Evolutionary conservation across 352 stramenopile species (phyloP).

Genomic region (Phytophthora constricta): DNA sequence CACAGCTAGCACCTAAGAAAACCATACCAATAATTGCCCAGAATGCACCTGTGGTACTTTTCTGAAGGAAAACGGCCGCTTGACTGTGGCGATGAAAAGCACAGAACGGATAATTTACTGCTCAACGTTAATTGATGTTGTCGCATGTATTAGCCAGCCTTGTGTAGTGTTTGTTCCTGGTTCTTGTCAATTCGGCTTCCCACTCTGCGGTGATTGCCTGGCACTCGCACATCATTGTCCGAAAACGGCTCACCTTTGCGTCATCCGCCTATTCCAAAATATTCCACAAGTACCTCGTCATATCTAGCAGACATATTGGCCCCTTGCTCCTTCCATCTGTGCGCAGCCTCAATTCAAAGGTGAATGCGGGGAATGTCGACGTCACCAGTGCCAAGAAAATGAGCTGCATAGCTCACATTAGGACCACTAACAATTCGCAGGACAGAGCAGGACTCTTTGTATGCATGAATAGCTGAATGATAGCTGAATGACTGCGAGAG

Average conservation of each 20-base stretch:
- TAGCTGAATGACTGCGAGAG: no score
- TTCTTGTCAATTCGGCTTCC: background rate
- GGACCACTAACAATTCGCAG: background rate
- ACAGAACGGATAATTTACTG: no score
- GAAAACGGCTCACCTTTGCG: conserved; percentile 75
- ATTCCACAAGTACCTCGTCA: conserved; percentile 46
- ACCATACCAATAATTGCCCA: no score
- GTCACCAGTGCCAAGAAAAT: background rate
- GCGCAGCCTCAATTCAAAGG: background rate
- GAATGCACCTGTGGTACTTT: no score
- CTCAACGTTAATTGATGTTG: background rate
- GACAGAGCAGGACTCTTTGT: no score
- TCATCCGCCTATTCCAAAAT: conserved; percentile 50
- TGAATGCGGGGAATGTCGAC: background rate
- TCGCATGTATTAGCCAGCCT: background rate
- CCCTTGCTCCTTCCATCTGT: background rate
- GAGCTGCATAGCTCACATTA: background rate
- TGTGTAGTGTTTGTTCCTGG: background rate
- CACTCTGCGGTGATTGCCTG: conserved; percentile 72
- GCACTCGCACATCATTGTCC: conserved; percentile 41
- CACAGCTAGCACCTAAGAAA: no score
- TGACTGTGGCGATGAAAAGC: no score
- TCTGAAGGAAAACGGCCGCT: no score
- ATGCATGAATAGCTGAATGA: no score
- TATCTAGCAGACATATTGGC: conserved; percentile 61